Conservation (phyloP, 208 protist genomes). For the Porcisia hertigi region DNA sequence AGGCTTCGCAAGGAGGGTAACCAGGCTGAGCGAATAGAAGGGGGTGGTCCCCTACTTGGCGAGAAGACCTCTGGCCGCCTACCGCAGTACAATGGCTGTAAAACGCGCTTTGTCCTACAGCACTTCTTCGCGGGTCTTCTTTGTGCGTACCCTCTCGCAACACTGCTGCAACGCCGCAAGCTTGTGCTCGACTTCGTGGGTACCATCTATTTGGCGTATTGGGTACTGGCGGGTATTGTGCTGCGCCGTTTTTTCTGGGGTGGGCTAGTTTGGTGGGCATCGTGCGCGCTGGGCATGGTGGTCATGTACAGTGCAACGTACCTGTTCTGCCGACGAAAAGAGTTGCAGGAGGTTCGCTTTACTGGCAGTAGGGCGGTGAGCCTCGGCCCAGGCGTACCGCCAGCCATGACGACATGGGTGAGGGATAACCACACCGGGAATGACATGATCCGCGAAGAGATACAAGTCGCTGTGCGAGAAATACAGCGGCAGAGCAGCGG, state of each 20-base stretch:
- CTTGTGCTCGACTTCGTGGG: slow-evolving; percentile 78
- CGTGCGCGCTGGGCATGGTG: slow-evolving; percentile 28
- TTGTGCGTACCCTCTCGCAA: slow-evolving; percentile 55
- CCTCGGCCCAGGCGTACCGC: background rate
- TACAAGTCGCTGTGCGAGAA: slow-evolving; percentile 1
- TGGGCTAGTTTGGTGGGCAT: slow-evolving; percentile 59
- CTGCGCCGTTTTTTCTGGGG: slow-evolving; percentile 39
- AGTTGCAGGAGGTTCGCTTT: slow-evolving; percentile 71
- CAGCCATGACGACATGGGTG: background rate
- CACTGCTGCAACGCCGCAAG: slow-evolving; percentile 76
- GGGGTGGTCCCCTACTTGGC: background rate
- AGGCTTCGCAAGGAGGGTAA: background rate
- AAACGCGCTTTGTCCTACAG: slow-evolving; percentile 60
- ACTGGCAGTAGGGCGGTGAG: slow-evolving; percentile 7
- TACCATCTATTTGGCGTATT: slow-evolving; percentile 78
- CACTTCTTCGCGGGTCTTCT: slow-evolving; percentile 51
- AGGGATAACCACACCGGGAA: background rate
- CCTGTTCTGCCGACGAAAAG: slow-evolving; percentile 49
- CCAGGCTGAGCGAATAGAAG: too few relatives aligned
- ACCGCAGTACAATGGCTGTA: slow-evolving; percentile 12
- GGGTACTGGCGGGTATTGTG: slow-evolving; percentile 45
- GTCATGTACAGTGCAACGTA: slow-evolving; percentile 52
- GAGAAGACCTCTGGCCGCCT: background rate
- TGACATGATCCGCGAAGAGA: slow-evolving; percentile 7
- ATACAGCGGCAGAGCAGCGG: background rate